Base-by-base conservation (phyloP, 768 basidiomycete genomes). In the Cystofilobasidium ferigula region DNA sequence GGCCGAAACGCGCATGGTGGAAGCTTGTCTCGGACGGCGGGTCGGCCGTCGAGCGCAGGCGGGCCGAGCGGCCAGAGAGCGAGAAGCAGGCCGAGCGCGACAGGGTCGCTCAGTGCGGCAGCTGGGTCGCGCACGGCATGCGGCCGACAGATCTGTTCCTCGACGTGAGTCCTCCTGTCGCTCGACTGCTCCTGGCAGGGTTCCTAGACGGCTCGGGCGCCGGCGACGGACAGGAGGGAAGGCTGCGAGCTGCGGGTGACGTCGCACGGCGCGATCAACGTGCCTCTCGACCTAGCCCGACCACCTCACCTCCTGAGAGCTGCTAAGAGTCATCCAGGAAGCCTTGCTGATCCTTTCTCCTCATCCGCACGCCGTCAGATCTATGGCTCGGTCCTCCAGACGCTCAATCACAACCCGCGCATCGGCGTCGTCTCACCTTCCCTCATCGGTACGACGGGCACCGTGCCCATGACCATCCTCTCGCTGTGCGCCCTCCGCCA, bases 381-480 rank as follows among this genome's bases (percentile, higher is more conserved):
- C 61, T 86, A 85, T 69, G 76, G 79, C 43, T 82, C 85, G 58
- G 80, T 83, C n/a, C 75, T 86, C 24, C 78, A 79, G n/a, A 80
- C 81, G 2, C 76, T 87, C 1, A 80, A 85, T 28, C 73, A 74
- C 62, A 79, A 84, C 68, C 82, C 83, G 0, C 76, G 83, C 68
- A 79, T 80, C 1, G 82, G 82, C 13, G 76, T 85, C 67, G 81
- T 82, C 58, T 83, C 84, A 1, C 86, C 86, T 0, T 78, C 82
- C 10, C 76, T 87, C n/a, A 74, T 86, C 60, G 86, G 81, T 1
- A 79, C 80, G 12, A 82, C 81, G 18, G 84, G 84, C 9, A 79
- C 80, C 72, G 26, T 54, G 26, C 40, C 62, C 34, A 13, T 43
- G n/a, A 26, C 53, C 12, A 32, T 62, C 40, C 26, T 63, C 38